Base-by-base conservation (phyloP, 768 basidiomycete genomes). In the Hydnomerulius pinastri region DNA sequence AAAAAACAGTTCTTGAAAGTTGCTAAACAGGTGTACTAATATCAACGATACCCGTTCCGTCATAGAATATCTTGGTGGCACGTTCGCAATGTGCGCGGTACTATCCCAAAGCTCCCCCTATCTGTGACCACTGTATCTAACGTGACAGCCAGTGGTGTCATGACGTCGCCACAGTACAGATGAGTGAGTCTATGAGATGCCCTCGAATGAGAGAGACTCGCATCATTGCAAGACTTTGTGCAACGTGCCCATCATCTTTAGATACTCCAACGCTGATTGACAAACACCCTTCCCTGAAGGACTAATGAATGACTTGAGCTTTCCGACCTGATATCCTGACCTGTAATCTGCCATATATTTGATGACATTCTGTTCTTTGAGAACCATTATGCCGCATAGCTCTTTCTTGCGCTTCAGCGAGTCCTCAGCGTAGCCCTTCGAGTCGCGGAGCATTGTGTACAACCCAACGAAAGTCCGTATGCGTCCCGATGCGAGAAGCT, bases 401-500 rank as follows among this genome's bases (percentile, higher is more conserved):
- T 67, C 68, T 39, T 60, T 63, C 58, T 56, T 70, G 43, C 70
- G 42, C 13, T 53, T 53, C 46, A 55, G 44, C 11, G 58, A 58
- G 28, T 53, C 45, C 9, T 57, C 56, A 6, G 57, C 36, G 12
- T 60, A 61, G 1, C 57, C 50, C 17, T 50, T 55, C 23, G 53
- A 59, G 39, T 65, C 60, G 24, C 21, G 52, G n/a, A 67, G 33
- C 32, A 55, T 39, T 13, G 23, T 43, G 50, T 70, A 69, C 29
- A 87, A 68, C 2, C 86, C 88, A 15, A 86, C 61, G 54, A 90
- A 84, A 4, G 86, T 89, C 56, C 90, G 88, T 3, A 73, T 64
- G 29, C 87, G 82, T 3, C 89, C 87, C 48, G 76, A 69, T 1
- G 73, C 74, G 35, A 91, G 73, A 23, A 82, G 70, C 13, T 77